Conservation (phyloP, 2,329 filamentous ascomycete genomes). For the Arachnopeziza araneosa region DNA sequence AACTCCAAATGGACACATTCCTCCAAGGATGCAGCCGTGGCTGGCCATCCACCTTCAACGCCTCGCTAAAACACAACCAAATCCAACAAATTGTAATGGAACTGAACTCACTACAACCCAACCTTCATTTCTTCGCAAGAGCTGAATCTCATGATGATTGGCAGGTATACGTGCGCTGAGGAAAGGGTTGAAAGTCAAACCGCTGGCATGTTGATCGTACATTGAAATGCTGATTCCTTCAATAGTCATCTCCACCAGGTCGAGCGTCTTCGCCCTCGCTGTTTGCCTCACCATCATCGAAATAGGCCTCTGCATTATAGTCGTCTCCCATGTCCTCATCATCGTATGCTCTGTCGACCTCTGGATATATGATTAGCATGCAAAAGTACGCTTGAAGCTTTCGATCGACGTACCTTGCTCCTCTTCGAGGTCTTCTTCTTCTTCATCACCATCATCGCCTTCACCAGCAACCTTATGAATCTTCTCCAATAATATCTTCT, state of each 20-base stretch:
- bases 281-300: constrained; percentile 51
- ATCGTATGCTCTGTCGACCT: constrained; percentile 53
- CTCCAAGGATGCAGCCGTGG: not conserved
- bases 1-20: not conserved
- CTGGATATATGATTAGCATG: constrained; percentile 3
- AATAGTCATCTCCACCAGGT: constrained; percentile 35
- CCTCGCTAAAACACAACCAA: not conserved
- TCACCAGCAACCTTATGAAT: constrained; percentile 32
- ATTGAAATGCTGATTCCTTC: not conserved
- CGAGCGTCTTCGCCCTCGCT: constrained; percentile 49
- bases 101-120: not conserved
- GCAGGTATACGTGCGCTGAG: not conserved
- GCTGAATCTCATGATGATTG: not conserved
- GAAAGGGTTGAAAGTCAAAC: not conserved
- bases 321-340: constrained; percentile 55
- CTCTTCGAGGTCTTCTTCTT: constrained; percentile 31
- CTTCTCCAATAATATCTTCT: constrained; percentile 27
- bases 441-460: constrained; percentile 37
- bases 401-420: constrained; percentile 24
- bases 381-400: not conserved
- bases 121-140: not conserved
- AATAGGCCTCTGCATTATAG: constrained; percentile 61
- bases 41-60: not conserved
- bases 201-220: not conserved
- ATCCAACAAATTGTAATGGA: not conserved